These are phyloP conservation scores for Trifolium subterraneum DNA, from an alignment of 306 rosid genomes.

Conservation along the genomic window DNA sequence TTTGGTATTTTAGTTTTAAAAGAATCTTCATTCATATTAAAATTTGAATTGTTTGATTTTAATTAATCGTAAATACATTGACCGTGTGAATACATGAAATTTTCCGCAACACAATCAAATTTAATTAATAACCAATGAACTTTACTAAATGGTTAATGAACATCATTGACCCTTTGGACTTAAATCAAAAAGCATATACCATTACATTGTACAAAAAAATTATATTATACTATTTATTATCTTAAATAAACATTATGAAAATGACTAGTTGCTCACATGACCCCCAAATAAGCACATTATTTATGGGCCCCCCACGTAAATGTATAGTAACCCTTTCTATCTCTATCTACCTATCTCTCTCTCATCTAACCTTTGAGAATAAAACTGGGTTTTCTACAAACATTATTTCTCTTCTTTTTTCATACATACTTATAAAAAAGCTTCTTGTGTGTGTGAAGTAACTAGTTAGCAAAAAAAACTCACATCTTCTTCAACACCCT, in stretches of 20 bases:
- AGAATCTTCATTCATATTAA: no score
- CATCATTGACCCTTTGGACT: neutral
- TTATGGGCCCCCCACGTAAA: slow-evolving; percentile 67
- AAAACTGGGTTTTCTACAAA: slow-evolving; percentile 46
- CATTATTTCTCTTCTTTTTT: slow-evolving; percentile 39
- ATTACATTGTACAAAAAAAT: neutral
- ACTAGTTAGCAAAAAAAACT: slow-evolving; percentile 47
- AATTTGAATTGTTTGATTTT: no score
- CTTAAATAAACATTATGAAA: slow-evolving; percentile 47
- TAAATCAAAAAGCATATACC: neutral
- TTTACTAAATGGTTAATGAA: neutral
- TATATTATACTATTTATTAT: neutral
- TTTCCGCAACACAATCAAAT: no score
- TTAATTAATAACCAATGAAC: neutral
- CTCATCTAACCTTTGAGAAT: slow-evolving; percentile 34
- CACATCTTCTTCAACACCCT: slow-evolving; percentile 42
- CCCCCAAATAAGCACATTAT: slow-evolving; percentile 56
- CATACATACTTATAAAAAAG: slow-evolving; percentile 43
- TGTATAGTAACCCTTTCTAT: slow-evolving; percentile 52
- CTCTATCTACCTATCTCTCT: slow-evolving; percentile 30
- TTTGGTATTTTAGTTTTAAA: no score
- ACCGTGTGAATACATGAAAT: no score
- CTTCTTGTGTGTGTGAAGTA: slow-evolving; percentile 45
- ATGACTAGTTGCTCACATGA: slow-evolving; percentile 79
- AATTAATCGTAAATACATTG: no score